These are phyloP conservation scores for Cladosporium sphaerospermum DNA, from an alignment of 2,329 filamentous ascomycete species.

Conservation along the genomic window DNA sequence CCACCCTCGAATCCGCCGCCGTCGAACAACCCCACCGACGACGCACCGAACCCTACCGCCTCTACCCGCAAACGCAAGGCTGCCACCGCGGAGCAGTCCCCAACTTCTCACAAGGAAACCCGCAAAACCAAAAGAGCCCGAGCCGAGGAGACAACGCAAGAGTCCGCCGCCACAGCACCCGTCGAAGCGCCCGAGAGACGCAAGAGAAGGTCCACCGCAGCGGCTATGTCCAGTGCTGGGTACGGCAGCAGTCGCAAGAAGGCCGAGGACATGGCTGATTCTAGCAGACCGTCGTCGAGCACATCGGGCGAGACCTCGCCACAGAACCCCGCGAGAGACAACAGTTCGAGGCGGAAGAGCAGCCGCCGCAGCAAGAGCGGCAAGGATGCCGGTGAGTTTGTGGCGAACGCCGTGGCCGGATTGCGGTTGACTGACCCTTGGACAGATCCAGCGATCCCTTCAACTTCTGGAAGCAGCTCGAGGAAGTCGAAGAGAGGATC, in stretches of 20 bases:
- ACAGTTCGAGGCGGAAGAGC: constrained; percentile 65
- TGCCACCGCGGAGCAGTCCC: constrained; percentile 46
- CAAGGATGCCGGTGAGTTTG: constrained; percentile 39
- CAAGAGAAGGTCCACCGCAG: constrained; percentile 32
- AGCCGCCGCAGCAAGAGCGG: constrained; percentile 57
- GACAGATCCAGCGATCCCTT: constrained; percentile 34
- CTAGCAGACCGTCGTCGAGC: constrained; percentile 54
- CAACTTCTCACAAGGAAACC: constrained; percentile 37
- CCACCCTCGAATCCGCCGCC: constrained; percentile 26
- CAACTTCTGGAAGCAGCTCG: constrained; percentile 26
- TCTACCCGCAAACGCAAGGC: constrained; percentile 68
- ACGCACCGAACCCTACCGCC: constrained; percentile 31
- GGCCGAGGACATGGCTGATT: constrained; percentile 18
- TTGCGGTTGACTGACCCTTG: constrained; percentile 18
- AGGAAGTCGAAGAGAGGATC: constrained; percentile 29
- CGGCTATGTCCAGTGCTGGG: constrained; percentile 69
- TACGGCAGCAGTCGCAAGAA: constrained; percentile 37
- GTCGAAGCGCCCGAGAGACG: constrained; percentile 54
- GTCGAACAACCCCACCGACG: constrained; percentile 13
- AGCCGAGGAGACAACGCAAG: constrained; percentile 36
- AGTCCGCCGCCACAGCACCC: constrained; percentile 19
- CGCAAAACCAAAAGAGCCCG: constrained; percentile 54
- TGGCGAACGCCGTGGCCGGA: background rate
- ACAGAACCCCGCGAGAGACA: constrained; percentile 46
- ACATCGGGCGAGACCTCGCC: constrained; percentile 57